These are phyloP conservation scores for Beauveria caledonica DNA, from an alignment of 2,329 filamentous ascomycete genomes.

Conservation along the genomic window DNA sequence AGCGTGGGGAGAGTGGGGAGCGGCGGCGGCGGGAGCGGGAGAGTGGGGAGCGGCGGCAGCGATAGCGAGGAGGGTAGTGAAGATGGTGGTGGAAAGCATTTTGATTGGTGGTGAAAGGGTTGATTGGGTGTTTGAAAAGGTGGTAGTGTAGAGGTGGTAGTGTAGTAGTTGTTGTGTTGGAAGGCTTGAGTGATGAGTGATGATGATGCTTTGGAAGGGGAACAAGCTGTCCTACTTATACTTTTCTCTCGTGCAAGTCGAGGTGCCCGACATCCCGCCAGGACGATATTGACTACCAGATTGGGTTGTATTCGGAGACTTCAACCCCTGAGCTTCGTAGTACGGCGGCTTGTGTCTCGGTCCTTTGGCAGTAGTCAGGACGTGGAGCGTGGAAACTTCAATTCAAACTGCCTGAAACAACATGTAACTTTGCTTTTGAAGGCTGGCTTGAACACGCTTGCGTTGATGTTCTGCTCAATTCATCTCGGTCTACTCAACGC, in stretches of 20 bases:
- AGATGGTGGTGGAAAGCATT: conserved; percentile 1
- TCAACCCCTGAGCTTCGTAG: not conserved
- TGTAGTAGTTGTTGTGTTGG: not conserved
- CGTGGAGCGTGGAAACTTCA: not conserved
- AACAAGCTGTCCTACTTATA: not conserved
- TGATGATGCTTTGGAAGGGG: not conserved
- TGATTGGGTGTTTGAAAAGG: not conserved
- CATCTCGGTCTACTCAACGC: no score
- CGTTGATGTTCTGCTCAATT: no score
- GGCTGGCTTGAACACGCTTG: no score
- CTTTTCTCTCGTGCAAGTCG: not conserved
- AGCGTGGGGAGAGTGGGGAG: not conserved
- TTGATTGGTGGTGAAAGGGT: not conserved
- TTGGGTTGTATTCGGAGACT: not conserved
- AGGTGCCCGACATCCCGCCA: not conserved
- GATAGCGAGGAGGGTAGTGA: not conserved
- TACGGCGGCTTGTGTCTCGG: not conserved
- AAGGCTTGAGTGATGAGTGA: not conserved
- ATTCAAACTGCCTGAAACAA: not conserved
- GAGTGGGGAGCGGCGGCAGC: not conserved
- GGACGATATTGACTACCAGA: no score
- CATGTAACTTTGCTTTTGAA: not conserved
- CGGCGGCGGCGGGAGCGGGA: not conserved
- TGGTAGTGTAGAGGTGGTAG: not conserved
- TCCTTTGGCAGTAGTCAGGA: not conserved